A percentile compares a stretch with the other conserved stretches of the same genome.
Evolutionary conservation across 2,329 filamentous ascomycete species (phyloP).

Genomic region (Xylariaceae sp.): DNA sequence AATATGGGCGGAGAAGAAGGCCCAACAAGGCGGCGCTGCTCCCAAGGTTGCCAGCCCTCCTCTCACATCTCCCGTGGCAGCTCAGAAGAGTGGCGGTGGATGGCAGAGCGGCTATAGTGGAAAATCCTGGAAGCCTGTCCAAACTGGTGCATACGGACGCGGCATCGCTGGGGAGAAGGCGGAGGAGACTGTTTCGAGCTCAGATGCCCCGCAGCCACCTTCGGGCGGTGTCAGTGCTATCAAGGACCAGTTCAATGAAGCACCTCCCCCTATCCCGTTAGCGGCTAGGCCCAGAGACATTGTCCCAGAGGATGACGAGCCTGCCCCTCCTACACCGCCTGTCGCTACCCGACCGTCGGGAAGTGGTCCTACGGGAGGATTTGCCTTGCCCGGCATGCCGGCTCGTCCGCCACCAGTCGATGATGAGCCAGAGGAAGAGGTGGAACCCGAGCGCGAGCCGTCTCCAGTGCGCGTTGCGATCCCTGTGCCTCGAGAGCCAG

Average conservation of each 20-base stretch:
- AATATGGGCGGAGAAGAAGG: conserved; percentile 97
- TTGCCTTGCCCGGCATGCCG: conserved; percentile 75
- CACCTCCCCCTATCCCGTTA: conserved; percentile 59
- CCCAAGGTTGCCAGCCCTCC: conserved; percentile 39
- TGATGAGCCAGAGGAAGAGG: conserved; percentile 53
- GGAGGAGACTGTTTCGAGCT: conserved; percentile 45
- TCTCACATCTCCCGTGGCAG: conserved; percentile 51
- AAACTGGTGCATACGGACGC: conserved; percentile 67
- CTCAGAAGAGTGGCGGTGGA: conserved; percentile 64
- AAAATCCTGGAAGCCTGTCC: conserved; percentile 84
- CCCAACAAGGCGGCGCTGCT: conserved; percentile 62
- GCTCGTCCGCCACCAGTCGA: conserved; percentile 53
- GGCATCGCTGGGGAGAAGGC: conserved; percentile 61
- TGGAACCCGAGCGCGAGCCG: conserved; percentile 38
- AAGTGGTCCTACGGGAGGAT: conserved; percentile 59
- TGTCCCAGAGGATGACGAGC: conserved; percentile 37
- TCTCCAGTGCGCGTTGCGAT: conserved; percentile 85
- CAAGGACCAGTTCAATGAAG: conserved; percentile 77
- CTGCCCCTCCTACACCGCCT: conserved; percentile 59
- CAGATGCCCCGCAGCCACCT: conserved; percentile 51
- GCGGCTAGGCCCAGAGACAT: conserved; percentile 16
- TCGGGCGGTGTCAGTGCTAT: conserved; percentile 68
- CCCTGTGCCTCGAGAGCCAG: conserved; percentile 67
- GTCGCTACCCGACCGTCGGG: conserved; percentile 53
- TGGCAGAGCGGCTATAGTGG: conserved; percentile 92